Evolutionary conservation across 495 filamentous ascomycete genomes (phyloP), one percentile per base, ranked within the genome.

Genomic region (Penicillium coffeae): DNA sequence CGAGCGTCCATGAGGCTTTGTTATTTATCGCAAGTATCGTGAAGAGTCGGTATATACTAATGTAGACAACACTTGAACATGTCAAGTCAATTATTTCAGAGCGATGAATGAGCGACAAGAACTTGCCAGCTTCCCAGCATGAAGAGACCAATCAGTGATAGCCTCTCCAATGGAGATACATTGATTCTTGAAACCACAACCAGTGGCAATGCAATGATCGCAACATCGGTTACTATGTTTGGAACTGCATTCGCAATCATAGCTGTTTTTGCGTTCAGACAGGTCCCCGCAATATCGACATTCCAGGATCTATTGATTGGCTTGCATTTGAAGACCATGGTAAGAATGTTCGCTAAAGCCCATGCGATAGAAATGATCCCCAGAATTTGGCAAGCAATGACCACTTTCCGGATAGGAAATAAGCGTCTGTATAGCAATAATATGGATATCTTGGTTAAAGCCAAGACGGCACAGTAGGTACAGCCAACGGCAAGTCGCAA

Each of bases 201-300:
- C 1, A 75, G 50, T 1, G 76, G 75, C 16, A 79, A 57, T n/a
- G 62, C 42, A 3, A 78, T 58, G 14, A 79, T 77, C 9, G 60
- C 51, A 27, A 78, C 47, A 44, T 79, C 73, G 27, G 68, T 73
- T 5, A 69, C 45, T 19, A 81, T 70, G 32, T 73, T 78, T 21
- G 70, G 69, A 8, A 73, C 63, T 7, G 70, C 70, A n/a, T 74
- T 73, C 8, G 64, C 68, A 25, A 74, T 64, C 50, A 72, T 77
- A 15, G 72, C 73, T 7, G 42, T 61, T 36, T 69, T 69, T 22
- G 71, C 65, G 39, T 72, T 60, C 50, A 77, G 73, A 51, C 77
- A 79, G 3, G 47, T 47, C 0, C 69, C 72, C 0, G 64, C 52
- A 7, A 68, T 43, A 4, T 51, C 48, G 0, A 56, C 56, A 22